A percentile compares a stretch with the other conserved stretches of the same genome.
Evolutionary conservation across 805 yeast genomes (phyloP).

Genomic region (Zygoascus bituminiphila): DNA sequence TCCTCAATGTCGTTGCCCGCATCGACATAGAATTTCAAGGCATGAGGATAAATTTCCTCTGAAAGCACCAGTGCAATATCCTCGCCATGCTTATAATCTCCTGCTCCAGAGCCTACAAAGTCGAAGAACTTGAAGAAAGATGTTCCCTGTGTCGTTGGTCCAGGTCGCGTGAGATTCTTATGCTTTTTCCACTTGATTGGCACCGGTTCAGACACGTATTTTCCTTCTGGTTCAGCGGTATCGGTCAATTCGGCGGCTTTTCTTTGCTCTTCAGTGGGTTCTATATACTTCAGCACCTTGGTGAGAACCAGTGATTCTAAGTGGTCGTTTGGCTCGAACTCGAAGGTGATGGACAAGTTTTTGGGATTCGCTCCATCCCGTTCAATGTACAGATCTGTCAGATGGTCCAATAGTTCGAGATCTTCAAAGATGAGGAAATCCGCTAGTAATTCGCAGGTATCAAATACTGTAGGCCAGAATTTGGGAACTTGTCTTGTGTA

Average conservation of each 20-base stretch:
- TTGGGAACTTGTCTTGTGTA: slow-evolving; percentile 50
- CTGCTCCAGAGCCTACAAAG: slow-evolving; percentile 75
- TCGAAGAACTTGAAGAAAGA: slow-evolving; percentile 81
- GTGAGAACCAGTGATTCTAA: slow-evolving; percentile 50
- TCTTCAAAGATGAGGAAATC: slow-evolving; percentile 74
- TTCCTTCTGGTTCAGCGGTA: slow-evolving; percentile 29
- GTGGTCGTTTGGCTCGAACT: slow-evolving; percentile 44
- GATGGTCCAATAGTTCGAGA: slow-evolving; percentile 57
- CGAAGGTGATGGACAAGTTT: slow-evolving; percentile 53
- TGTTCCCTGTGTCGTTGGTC: slow-evolving; percentile 39
- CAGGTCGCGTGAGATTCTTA: slow-evolving; percentile 47
- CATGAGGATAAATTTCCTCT: slow-evolving; percentile 79
- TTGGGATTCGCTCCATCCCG: slow-evolving; percentile 38
- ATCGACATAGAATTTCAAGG: slow-evolving; percentile 72
- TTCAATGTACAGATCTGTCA: slow-evolving; percentile 55
- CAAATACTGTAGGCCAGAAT: slow-evolving; percentile 83
- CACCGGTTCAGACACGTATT: slow-evolving; percentile 45
- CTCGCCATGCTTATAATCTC: slow-evolving; percentile 71
- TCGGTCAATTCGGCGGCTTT: slow-evolving; percentile 20
- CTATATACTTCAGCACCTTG: slow-evolving; percentile 42
- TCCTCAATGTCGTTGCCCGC: slow-evolving; percentile 31
- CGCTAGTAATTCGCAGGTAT: slow-evolving; percentile 67
- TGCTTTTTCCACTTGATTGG: slow-evolving; percentile 63
- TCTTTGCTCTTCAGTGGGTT: slow-evolving; percentile 9
- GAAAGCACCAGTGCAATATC: slow-evolving; percentile 62